Base-by-base conservation (phyloP, 768 basidiomycete species). In the Omphalotus guepiniiformis region DNA sequence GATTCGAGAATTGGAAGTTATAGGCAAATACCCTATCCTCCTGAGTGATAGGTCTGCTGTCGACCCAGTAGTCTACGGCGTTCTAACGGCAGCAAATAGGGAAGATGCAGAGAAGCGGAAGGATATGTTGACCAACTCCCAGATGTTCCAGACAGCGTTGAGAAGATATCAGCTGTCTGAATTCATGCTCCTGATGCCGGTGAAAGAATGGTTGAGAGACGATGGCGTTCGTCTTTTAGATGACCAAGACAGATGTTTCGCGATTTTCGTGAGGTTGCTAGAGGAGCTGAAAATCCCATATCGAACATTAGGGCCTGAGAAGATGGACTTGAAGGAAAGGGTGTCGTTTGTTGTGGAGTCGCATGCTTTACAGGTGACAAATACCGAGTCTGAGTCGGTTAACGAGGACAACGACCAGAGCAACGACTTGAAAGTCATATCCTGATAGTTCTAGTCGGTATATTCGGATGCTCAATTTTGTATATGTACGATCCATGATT, bases 11-110 rank as follows among this genome's bases (percentile, higher is more conserved):
- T 53, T 50, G 19, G 55, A 59, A 42, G 55, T 56, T 26, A 47
- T 53, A 23, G 51, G 47, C 30, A 52, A 55, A 18, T 44, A 51
- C 51, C 25, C 27, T 37, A 55, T 78, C 21, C 60, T 78, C 29
- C 64, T 85, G 16, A 80, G 77, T 58, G 84, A 86, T 57, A 66
- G 85, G 53, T 85, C 83, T 12, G 80, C 78, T 0, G 58, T 84
- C 2, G 85, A 86, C 60, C 73, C 83, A 6, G 62, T 85, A 45
- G 76, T 82, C 1, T 86, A 86, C 51, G 80, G 79, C 1, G 61
- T 75, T 29, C 62, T 83, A 49, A 75, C 69, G 23, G 68, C 74
- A 2, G 47, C 56, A 8, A 65, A 65, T 41, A 65, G 59, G 1
- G 62, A 59, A 42, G 71, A 75, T 37, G 73, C 65, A 4, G 39